A percentile compares a stretch with the other conserved stretches of the same genome.
Evolutionary conservation across 495 filamentous ascomycete species (phyloP).

Genomic region (Hyaloscypha hepaticicola): DNA sequence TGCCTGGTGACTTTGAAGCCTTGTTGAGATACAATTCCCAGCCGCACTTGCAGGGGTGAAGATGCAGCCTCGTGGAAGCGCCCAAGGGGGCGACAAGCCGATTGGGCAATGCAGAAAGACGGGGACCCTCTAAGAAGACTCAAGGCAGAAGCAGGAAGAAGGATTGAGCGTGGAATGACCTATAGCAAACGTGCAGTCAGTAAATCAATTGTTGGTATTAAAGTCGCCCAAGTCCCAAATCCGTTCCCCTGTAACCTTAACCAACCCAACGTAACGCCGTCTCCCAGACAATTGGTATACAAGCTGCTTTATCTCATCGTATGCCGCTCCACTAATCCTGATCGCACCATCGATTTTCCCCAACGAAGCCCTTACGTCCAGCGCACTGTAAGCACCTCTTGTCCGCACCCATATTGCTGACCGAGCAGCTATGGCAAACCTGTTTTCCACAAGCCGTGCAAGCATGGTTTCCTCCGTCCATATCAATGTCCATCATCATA

Average conservation of each 20-base stretch:
- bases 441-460: constrained; percentile 28
- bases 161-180: no score
- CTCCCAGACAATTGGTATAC: background rate
- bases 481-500: constrained; percentile 27
- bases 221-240: no score
- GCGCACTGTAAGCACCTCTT: constrained; percentile 28
- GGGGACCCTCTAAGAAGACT: background rate
- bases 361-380: constrained; percentile 20
- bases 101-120: background rate
- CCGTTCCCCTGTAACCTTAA: no score
- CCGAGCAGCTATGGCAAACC: constrained; percentile 29
- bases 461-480: constrained; percentile 5
- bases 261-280: background rate
- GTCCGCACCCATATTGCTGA: constrained; percentile 28
- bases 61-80: background rate
- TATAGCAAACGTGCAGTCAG: no score
- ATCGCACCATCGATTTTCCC: constrained; percentile 22
- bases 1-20: background rate
- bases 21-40: background rate
- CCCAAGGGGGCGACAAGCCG: background rate
- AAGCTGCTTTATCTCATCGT: background rate
- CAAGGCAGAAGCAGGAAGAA: no score
- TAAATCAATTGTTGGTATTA: no score
- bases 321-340: background rate
- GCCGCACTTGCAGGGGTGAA: background rate